Percentiles rank a stretch among this genome's conserved stretches.
These are phyloP conservation scores for Pseudogymnoascus sp. DNA, from an alignment of 2,329 filamentous ascomycete species.

Conservation along the genomic window DNA sequence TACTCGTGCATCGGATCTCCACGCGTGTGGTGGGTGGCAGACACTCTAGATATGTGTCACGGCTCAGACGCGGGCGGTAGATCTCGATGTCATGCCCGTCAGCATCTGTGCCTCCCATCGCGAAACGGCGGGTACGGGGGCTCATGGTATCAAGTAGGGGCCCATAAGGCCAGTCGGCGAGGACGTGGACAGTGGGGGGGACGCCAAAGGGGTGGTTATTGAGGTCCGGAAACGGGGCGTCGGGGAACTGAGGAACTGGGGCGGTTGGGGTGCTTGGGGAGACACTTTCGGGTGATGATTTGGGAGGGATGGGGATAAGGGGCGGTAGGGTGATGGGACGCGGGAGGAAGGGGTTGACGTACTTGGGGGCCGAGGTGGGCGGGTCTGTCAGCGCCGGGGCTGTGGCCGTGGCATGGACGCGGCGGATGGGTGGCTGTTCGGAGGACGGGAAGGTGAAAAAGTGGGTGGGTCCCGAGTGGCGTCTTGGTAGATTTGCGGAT, in stretches of 20 bases:
- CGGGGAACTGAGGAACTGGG: not conserved
- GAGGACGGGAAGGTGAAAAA: not conserved
- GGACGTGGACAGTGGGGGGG: not conserved
- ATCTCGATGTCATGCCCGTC: not conserved
- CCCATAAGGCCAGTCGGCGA: not conserved
- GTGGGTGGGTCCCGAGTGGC: not conserved
- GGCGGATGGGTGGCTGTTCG: not conserved
- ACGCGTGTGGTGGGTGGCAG: not conserved
- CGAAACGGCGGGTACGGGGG: not conserved
- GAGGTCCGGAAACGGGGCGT: not conserved
- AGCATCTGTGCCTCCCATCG: not conserved
- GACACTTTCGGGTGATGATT: not conserved
- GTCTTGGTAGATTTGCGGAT: not conserved
- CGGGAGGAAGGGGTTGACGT: constrained; percentile 1
- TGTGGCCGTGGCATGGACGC: not conserved
- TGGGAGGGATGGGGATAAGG: not conserved
- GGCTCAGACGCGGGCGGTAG: not conserved
- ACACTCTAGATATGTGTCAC: not conserved
- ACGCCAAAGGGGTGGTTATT: not conserved
- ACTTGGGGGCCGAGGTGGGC: not conserved
- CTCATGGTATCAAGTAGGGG: not conserved
- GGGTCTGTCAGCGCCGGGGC: not conserved
- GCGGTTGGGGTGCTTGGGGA: not conserved
- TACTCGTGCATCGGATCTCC: not conserved
- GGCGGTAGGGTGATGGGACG: not conserved